These are phyloP conservation scores for Antrodiella citrinella DNA, from an alignment of 768 basidiomycete genomes.

Conservation along the genomic window DNA sequence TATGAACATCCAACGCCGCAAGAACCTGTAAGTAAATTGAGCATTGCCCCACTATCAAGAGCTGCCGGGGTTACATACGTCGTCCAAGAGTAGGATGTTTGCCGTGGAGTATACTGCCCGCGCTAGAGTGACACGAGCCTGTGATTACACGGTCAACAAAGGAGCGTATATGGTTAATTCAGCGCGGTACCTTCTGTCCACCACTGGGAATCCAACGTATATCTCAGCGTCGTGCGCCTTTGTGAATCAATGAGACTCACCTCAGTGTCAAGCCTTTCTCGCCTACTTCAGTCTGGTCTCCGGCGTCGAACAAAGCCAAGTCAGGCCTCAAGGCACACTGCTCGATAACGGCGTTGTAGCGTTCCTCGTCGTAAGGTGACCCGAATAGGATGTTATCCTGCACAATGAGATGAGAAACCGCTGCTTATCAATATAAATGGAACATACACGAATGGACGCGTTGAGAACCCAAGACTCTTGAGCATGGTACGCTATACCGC, in stretches of 20 bases:
- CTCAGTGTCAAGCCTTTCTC: slow-evolving; percentile 46
- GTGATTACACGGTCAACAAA: too few relatives aligned
- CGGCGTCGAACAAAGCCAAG: slow-evolving; percentile 37
- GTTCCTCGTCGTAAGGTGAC: slow-evolving; percentile 19
- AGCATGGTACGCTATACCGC: slow-evolving; percentile 35
- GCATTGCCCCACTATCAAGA: neutral
- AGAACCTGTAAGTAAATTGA: slow-evolving; percentile 22
- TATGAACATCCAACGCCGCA: slow-evolving; percentile 41
- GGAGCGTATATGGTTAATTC: too few relatives aligned
- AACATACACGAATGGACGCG: slow-evolving; percentile 23
- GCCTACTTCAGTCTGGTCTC: slow-evolving; percentile 52
- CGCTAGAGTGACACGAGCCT: slow-evolving; percentile 35
- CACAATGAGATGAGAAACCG: neutral
- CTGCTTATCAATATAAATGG: neutral
- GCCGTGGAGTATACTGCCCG: slow-evolving; percentile 32
- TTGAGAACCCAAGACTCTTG: slow-evolving; percentile 41
- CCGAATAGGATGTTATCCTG: slow-evolving; percentile 26
- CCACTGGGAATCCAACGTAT: slow-evolving; percentile 19
- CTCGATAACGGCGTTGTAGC: slow-evolving; percentile 23
- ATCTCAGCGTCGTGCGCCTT: neutral
- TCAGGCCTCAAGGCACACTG: slow-evolving; percentile 37
- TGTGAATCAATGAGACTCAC: slow-evolving; percentile 22
- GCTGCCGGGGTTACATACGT: slow-evolving; percentile 15
- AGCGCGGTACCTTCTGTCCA: slow-evolving; percentile 39
- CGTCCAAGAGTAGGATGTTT: slow-evolving; percentile 31